Percentiles rank a stretch among this genome's conserved stretches.
phyloP scores from a whole-genome alignment of 176 grass and related monocot species.

The Raddia guianensis region DNA sequence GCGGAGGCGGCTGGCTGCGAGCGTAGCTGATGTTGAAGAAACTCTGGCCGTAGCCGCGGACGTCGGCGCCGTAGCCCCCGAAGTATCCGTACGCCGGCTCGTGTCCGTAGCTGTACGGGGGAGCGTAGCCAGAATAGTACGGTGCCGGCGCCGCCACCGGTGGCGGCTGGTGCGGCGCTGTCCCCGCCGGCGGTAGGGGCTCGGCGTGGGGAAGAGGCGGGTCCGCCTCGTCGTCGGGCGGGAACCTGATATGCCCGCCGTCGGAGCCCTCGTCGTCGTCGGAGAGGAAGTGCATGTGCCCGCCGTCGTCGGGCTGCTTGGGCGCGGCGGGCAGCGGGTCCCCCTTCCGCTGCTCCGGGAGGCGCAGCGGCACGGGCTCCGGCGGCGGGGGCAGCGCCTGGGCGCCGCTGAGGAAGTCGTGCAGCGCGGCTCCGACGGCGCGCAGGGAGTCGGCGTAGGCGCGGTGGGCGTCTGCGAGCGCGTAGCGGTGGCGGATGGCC shows the following conservation, averaged over 20 bases:
- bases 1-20: conserved; percentile 46
- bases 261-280: conserved; percentile 44
- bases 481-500: conserved; percentile 63
- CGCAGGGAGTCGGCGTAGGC: conserved; percentile 56
- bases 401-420: conserved; percentile 48
- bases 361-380: conserved; percentile 17
- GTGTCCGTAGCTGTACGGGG: conserved; percentile 18
- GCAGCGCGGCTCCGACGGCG: conserved; percentile 47
- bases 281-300: conserved; percentile 46
- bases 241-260: conserved; percentile 46
- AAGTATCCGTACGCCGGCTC: background rate
- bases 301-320: background rate
- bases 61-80: conserved; percentile 9
- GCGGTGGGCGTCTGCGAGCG: conserved; percentile 69
- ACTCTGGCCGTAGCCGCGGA: conserved; percentile 3
- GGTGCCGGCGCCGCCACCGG: background rate
- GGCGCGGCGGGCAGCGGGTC: background rate
- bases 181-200: background rate
- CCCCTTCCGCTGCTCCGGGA: conserved; percentile 47
- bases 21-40: conserved; percentile 58
- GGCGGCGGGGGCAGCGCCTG: conserved; percentile 7
- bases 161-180: background rate
- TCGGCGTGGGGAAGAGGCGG: background rate
- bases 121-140: background rate
- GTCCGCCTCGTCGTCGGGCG: conserved; percentile 40